phyloP scores from a whole-genome alignment of 148 eudicot genomes.

The Suaeda aralocaspica region DNA sequence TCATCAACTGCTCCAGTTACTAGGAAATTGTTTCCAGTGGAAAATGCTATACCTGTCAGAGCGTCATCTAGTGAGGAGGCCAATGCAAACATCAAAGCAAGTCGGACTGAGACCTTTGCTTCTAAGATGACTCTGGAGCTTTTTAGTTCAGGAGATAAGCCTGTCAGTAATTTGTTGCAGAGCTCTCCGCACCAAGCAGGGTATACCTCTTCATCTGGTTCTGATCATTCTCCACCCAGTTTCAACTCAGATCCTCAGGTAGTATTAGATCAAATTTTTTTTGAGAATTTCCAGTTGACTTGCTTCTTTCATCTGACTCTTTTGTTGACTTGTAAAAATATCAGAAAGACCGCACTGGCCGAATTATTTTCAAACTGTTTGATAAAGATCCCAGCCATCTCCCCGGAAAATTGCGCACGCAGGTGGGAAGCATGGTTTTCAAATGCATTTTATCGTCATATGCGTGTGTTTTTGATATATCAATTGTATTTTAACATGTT shows the following conservation, averaged over 20 bases:
- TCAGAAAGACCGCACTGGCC: slow-evolving; percentile 68
- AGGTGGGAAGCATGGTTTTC: slow-evolving; percentile 39
- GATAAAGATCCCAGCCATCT: slow-evolving; percentile 89
- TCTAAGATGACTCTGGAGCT: slow-evolving; percentile 32
- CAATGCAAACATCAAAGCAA: slow-evolving; percentile 20
- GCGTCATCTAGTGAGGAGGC: slow-evolving; percentile 22
- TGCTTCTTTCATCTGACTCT: slow-evolving; percentile 3
- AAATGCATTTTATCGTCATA: background rate
- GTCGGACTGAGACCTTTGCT: slow-evolving; percentile 24
- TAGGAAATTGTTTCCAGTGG: slow-evolving; percentile 31
- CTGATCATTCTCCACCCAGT: slow-evolving; percentile 38
- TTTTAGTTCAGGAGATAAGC: slow-evolving; percentile 22
- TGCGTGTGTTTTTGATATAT: slow-evolving; percentile 4
- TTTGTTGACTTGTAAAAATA: slow-evolving; percentile 35
- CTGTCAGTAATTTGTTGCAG: slow-evolving; percentile 15
- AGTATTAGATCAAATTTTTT: background rate
- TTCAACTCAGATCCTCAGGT: slow-evolving; percentile 39
- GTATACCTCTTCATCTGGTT: slow-evolving; percentile 33
- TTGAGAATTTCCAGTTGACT: background rate
- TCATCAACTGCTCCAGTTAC: slow-evolving; percentile 32
- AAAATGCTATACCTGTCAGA: slow-evolving; percentile 18
- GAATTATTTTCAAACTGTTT: slow-evolving; percentile 76
- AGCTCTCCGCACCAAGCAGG: slow-evolving; percentile 27
- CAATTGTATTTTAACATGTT: slow-evolving; percentile 5
- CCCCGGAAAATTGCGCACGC: slow-evolving; percentile 64